A percentile compares a stretch with the other conserved stretches of the same genome.
Conservation (phyloP, 768 basidiomycete species). For the Lepiota brunneoincarnata region DNA sequence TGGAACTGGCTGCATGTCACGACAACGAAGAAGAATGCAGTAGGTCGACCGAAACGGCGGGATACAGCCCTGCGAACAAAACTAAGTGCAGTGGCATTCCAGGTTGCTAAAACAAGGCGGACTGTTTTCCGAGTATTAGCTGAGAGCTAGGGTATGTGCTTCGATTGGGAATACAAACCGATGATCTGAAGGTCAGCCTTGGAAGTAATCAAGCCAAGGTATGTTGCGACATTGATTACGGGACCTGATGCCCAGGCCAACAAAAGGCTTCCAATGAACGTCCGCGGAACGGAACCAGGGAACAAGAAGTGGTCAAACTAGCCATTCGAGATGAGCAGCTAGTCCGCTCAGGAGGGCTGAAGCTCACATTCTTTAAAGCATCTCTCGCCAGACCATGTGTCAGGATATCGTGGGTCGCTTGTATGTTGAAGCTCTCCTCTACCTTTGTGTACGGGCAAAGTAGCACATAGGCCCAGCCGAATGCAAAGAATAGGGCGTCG, state of each 20-base stretch:
- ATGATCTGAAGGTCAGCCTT: constrained; percentile 73
- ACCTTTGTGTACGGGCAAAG: constrained; percentile 93
- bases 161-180: constrained; percentile 40
- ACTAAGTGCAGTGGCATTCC: constrained; percentile 62
- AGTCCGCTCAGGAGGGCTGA: constrained; percentile 5
- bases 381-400: constrained; percentile 59
- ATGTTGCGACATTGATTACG: constrained; percentile 37
- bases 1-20: constrained; percentile 88
- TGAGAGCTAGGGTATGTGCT: background rate
- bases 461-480: constrained; percentile 65
- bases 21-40: constrained; percentile 59
- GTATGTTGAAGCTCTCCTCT: constrained; percentile 95
- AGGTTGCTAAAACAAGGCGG: constrained; percentile 65
- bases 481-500: constrained; percentile 49
- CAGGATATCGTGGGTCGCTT: constrained; percentile 85
- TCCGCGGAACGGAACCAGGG: constrained; percentile 86
- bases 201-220: constrained; percentile 39
- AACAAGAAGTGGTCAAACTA: constrained; percentile 92
- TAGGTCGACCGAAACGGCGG: constrained; percentile 57
- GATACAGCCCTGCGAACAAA: constrained; percentile 62
- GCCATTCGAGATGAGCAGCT: constrained; percentile 9
- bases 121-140: constrained; percentile 40
- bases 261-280: constrained; percentile 75
- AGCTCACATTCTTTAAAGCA: constrained; percentile 48
- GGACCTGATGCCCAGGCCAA: constrained; percentile 60